Evolutionary conservation across 129 eudicot species (phyloP).

Genomic region (Gnaphalium uliginosum): DNA sequence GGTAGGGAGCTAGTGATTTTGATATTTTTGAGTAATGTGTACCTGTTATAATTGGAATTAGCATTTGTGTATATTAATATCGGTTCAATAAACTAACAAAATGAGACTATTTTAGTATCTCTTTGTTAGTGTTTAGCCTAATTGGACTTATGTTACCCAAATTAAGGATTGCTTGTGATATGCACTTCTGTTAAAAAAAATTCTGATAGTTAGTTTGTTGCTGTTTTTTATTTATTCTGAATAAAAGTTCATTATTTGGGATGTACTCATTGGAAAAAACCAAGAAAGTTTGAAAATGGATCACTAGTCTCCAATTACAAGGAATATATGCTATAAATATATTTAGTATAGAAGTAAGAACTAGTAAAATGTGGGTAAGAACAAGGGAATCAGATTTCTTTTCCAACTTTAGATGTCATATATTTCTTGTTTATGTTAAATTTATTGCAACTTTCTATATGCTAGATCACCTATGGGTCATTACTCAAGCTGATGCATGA

Average conservation of each 20-base stretch:
- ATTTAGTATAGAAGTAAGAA: background rate
- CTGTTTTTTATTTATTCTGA: background rate
- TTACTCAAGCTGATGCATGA: slow-evolving; percentile 90
- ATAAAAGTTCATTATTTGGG: background rate
- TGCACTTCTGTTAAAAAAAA: background rate
- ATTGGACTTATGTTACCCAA: background rate
- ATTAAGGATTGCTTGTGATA: background rate
- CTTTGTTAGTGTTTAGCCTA: background rate
- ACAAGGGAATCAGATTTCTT: background rate
- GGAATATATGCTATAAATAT: background rate
- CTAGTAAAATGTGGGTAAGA: background rate
- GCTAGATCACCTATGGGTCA: slow-evolving; percentile 87
- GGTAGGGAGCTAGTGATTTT: background rate
- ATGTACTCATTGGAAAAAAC: too few species aligned
- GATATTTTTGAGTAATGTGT: background rate
- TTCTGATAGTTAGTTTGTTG: too few species aligned
- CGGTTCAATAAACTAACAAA: background rate
- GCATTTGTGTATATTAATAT: background rate
- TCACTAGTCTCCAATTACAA: too few species aligned
- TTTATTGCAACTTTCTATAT: slow-evolving; percentile 12
- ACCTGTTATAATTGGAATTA: background rate
- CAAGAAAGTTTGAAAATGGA: too few species aligned
- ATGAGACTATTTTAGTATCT: background rate
- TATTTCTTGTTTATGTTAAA: background rate
- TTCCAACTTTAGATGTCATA: background rate